Base-by-base conservation (phyloP, 2,329 filamentous ascomycete species). In the Bipolaris gigantea region DNA sequence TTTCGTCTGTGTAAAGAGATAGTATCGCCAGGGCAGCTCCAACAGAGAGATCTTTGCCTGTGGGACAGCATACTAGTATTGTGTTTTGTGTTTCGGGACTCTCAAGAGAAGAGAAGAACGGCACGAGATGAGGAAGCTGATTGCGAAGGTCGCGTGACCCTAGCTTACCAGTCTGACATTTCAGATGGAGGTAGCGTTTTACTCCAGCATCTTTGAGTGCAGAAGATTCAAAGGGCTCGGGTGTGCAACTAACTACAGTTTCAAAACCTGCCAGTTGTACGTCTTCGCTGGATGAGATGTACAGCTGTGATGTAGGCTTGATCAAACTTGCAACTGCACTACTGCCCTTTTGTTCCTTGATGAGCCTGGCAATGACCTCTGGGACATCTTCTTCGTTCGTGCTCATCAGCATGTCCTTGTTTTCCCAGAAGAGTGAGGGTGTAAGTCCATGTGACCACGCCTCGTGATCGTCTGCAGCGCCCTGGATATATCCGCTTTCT, bases 391-490 rank as follows among this genome's bases (percentile, higher is more conserved):
- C 81, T 66, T 97, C 92, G 0, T 82, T 67, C 0, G 87, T 82
- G 0, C 73, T 73, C 18, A 95, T 77, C 10, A 97, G 77, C 5
- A 69, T 35, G 0, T 83, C 77, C 38, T 77, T 78, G 63, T 96
- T 80, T 2, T 74, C 74, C 94, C 94, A 99, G 75, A 96, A 99
- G 0, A 93, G 59, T 0, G 78, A 72, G 0, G 93, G 85, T 0
- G 89, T 94, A 15, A 97, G 81, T 0, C 90, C 91, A 23, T 83
- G 78, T 1, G 92, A 88, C 94, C 94, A 99, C 63, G 90, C 90
- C 78, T 99, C 94, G 11, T 89, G 90, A 72, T 99, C 94, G 73
- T 99, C 94, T 2, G 89, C 94, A 0, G 93, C 93, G 46, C 94
- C 94, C 75, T 97, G 94, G 55, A 99, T 88, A 69, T 99, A 99